phyloP scores from a whole-genome alignment of 179 eudicot genomes.

The Actinidia chinensis region DNA sequence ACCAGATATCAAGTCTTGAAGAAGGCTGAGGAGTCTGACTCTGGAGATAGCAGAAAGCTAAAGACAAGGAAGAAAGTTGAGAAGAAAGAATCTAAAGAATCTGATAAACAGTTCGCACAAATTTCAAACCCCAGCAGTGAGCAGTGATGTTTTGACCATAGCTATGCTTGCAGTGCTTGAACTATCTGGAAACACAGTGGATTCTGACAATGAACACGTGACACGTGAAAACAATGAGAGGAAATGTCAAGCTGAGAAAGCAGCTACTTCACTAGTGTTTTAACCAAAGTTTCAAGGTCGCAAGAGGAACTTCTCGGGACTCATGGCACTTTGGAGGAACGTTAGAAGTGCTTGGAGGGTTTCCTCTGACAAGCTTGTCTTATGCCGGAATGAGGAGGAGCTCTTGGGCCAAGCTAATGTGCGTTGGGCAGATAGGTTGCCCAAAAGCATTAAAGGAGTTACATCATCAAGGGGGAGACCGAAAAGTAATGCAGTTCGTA shows the following conservation, averaged over 20 bases:
- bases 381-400: slow-evolving; percentile 55
- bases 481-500: slow-evolving; percentile 64
- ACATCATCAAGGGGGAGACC: slow-evolving; percentile 42
- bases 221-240: slow-evolving; percentile 76
- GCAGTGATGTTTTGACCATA: slow-evolving; percentile 83
- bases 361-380: slow-evolving; percentile 43
- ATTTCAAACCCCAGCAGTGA: slow-evolving; percentile 67
- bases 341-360: slow-evolving; percentile 70
- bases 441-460: slow-evolving; percentile 53
- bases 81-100: slow-evolving; percentile 58
- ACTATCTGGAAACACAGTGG: slow-evolving; percentile 38
- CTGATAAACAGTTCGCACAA: slow-evolving; percentile 52
- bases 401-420: slow-evolving; percentile 83
- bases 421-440: slow-evolving; percentile 97
- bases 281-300: slow-evolving; percentile 33
- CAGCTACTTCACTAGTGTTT: slow-evolving; percentile 72
- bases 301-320: slow-evolving; percentile 58
- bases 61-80: slow-evolving; percentile 35
- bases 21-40: slow-evolving; percentile 29
- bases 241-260: slow-evolving; percentile 81
- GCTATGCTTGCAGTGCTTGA: slow-evolving; percentile 94
- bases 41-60: background rate
- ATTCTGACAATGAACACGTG: slow-evolving; percentile 62
- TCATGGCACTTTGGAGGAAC: slow-evolving; percentile 53
- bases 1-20: slow-evolving; percentile 27